A percentile compares a stretch with the other conserved stretches of the same genome.
Evolutionary conservation across 257 asterid genomes (phyloP).

Genomic region (Solanum ahanhuiri): DNA sequence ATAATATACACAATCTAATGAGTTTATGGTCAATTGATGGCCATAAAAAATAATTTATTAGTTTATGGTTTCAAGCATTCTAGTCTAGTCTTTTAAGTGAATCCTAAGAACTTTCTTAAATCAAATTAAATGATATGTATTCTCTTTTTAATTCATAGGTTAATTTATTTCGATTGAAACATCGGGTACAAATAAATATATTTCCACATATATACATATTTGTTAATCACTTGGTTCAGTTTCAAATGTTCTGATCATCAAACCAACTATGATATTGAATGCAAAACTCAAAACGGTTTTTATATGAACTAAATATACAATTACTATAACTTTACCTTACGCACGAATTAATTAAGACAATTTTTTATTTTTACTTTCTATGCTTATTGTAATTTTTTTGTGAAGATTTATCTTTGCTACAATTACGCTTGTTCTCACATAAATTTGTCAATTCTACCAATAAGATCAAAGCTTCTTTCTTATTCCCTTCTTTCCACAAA

Average conservation of each 20-base stretch:
- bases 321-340: not conserved
- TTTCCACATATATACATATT: not conserved
- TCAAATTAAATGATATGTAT: not conserved
- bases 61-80: not conserved
- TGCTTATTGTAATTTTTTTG: not conserved
- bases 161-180: not conserved
- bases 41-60: not conserved
- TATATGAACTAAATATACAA: not conserved
- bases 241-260: not conserved
- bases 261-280: not conserved
- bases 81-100: not conserved
- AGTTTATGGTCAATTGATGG: not conserved
- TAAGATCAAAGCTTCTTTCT: not conserved
- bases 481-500: not conserved
- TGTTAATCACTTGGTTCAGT: not conserved
- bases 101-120: not conserved
- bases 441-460: not conserved
- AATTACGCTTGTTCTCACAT: slow-evolving; percentile 1
- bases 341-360: not conserved
- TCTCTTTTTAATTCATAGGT: too few species aligned
- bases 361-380: not conserved
- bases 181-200: not conserved
- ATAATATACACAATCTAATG: not conserved
- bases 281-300: not conserved
- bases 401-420: not conserved